phyloP scores from a whole-genome alignment of 2,329 filamentous ascomycete species.

The Penicillium palitans region DNA sequence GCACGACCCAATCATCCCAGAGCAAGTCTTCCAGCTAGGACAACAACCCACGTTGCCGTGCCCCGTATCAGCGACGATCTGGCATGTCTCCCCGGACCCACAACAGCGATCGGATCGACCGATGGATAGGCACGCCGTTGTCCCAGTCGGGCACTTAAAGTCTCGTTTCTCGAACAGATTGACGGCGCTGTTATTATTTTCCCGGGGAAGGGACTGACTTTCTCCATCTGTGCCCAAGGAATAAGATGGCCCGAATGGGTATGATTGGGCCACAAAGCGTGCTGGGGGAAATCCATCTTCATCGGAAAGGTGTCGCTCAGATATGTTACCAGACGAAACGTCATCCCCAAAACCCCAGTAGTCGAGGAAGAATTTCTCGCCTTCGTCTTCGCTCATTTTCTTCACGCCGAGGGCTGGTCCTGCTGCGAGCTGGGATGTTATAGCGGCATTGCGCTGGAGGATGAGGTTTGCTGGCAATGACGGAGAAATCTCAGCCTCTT shows the following conservation, averaged over 20 bases:
- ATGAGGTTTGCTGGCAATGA: conserved; percentile 4
- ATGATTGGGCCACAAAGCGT: conserved; percentile 16
- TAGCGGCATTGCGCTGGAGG: conserved; percentile 29
- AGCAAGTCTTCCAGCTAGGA: conserved; percentile 54
- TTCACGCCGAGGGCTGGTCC: conserved; percentile 34
- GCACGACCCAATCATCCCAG: conserved; percentile 53
- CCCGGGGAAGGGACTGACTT: too few species aligned
- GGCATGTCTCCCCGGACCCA: conserved; percentile 53
- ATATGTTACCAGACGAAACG: conserved; percentile 10
- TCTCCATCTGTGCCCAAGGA: neutral
- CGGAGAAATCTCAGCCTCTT: neutral
- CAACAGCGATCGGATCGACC: conserved; percentile 61
- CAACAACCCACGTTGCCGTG: conserved; percentile 63
- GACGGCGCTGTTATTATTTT: neutral
- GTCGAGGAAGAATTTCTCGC: conserved; percentile 51
- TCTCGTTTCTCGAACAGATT: conserved; percentile 35
- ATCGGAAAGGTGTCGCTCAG: conserved; percentile 8
- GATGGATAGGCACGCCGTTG: conserved; percentile 55
- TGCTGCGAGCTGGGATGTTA: conserved; percentile 33
- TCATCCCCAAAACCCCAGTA: conserved; percentile 44
- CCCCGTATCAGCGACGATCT: conserved; percentile 54
- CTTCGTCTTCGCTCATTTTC: conserved; percentile 49
- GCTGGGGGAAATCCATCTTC: neutral
- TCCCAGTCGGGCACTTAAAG: conserved; percentile 60
- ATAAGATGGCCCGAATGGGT: conserved; percentile 12